These are phyloP conservation scores for Xylariaceae sp. DNA, from an alignment of 2,329 filamentous ascomycete genomes.

Conservation along the genomic window DNA sequence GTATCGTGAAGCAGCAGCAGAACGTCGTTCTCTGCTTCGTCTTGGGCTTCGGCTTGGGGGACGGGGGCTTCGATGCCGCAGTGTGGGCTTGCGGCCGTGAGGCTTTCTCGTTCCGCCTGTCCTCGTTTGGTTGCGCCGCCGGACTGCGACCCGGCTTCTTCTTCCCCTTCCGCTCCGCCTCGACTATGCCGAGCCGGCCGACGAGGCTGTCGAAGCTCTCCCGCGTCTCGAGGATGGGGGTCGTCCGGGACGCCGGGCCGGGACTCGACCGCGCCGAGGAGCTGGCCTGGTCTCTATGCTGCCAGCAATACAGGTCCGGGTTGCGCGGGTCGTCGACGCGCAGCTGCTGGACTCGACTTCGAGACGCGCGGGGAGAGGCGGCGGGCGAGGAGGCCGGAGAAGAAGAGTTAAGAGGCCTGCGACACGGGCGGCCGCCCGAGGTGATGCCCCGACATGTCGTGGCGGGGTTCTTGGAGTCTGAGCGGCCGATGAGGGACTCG, in stretches of 20 bases:
- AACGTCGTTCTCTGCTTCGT: conserved; percentile 30
- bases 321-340: conserved; percentile 44
- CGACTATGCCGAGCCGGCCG: conserved; percentile 68
- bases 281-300: conserved; percentile 82
- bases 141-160: conserved; percentile 11
- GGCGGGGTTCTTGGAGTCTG: conserved; percentile 76
- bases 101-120: too few relatives aligned
- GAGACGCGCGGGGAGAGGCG: conserved; percentile 17
- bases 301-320: conserved; percentile 78
- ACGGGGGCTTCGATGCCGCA: conserved; percentile 10
- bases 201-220: conserved; percentile 84
- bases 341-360: conserved; percentile 21
- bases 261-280: conserved; percentile 38
- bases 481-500: conserved; percentile 68
- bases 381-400: conserved; percentile 24
- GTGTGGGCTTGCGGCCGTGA: conserved; percentile 8
- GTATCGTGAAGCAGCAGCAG: conserved; percentile 48
- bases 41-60: conserved; percentile 20
- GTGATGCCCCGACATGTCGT: conserved; percentile 88
- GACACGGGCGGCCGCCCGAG: conserved; percentile 71
- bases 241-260: conserved; percentile 32
- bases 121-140: conserved; percentile 12
- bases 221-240: conserved; percentile 54
- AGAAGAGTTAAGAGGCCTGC: conserved; percentile 55
- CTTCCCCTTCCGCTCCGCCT: conserved; percentile 42